Evolutionary conservation across 805 yeast species (phyloP).

Genomic region (Saturnispora sanitii): DNA sequence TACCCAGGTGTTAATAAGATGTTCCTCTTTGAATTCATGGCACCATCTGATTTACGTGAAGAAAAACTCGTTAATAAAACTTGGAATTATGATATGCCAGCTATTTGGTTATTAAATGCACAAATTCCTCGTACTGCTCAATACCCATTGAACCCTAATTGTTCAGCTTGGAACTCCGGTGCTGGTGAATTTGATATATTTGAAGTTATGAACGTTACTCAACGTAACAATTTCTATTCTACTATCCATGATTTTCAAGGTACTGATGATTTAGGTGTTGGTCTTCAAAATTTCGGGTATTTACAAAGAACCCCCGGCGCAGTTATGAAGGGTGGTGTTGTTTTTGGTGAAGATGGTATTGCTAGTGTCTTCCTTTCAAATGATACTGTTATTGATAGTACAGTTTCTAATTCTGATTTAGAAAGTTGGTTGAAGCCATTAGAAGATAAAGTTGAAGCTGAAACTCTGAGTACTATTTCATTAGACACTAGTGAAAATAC

Average conservation of each 20-base stretch:
- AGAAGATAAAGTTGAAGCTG: slow-evolving; percentile 13
- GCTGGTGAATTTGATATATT: slow-evolving; percentile 75
- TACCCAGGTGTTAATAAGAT: slow-evolving; percentile 56
- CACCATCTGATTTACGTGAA: slow-evolving; percentile 44
- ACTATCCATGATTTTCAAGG: slow-evolving; percentile 75
- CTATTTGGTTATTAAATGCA: slow-evolving; percentile 64
- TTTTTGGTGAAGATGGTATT: slow-evolving; percentile 51
- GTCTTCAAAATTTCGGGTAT: slow-evolving; percentile 48
- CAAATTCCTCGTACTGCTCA: slow-evolving; percentile 66
- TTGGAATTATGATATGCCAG: slow-evolving; percentile 52
- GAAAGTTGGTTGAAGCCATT: slow-evolving; percentile 34
- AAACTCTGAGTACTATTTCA: slow-evolving; percentile 16
- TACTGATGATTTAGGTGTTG: slow-evolving; percentile 49
- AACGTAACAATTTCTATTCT: slow-evolving; percentile 44
- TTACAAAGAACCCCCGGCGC: slow-evolving; percentile 41
- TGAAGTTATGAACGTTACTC: slow-evolving; percentile 60
- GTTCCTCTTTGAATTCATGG: slow-evolving; percentile 61
- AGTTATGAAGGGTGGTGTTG: slow-evolving; percentile 63
- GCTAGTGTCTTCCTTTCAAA: slow-evolving; percentile 54
- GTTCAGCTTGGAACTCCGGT: slow-evolving; percentile 71
- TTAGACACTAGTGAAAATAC: slow-evolving; percentile 1
- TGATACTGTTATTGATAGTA: slow-evolving; percentile 36
- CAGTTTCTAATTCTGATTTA: slow-evolving; percentile 37
- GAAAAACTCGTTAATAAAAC: slow-evolving; percentile 26
- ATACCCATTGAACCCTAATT: slow-evolving; percentile 48